Evolutionary conservation across 1,284 basidiomycete genomes (phyloP), one percentile per base, ranked within the genome.

Genomic region (Singerocomus inundabilis): DNA sequence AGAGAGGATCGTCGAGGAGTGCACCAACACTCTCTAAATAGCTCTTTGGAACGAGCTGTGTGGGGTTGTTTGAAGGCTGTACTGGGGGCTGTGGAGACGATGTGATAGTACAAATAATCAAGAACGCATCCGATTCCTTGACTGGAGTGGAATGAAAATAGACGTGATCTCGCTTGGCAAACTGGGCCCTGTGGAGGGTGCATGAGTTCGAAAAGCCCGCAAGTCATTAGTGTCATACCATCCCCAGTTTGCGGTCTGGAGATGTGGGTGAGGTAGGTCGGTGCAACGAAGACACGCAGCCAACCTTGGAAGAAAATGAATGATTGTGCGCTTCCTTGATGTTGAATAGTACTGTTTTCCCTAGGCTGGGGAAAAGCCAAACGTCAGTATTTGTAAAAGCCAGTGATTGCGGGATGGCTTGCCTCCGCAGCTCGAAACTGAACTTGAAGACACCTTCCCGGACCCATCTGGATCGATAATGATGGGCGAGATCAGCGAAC

Each of bases 401-500:
- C 10, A 15, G 16, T 4, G 9, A 21, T 5, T 16, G 32, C 16
- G 8, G 21, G n/a, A 34, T 24, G 18, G 12, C n/a, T 36, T 71
- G 85, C 85, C 79, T 84, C 64, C 81, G 81, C 57, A 94, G 74
- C 63, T 92, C 91, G 62, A 94, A 93, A 53, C 79, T 84, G 67
- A 94, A 94, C 62, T 85, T 88, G 71, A 83, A 93, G 18, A 85
- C 70, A 2, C 91, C 91, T 53, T 91, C 85, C n/a, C 91, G 80
- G 13, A 79, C 70, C 91, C 91, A 94, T 69, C 84, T 87, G 28
- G 10, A 39, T 15, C 5, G 16, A 43, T 0, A 6, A 13, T 34
- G 31, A 35, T 47, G 37, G n/a, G 7, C 32, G 10, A 39, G 39
- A 38, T 28, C 18, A 37, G 25, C 1, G 25, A 12, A 47, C 8